Conservation (phyloP, 2,329 filamentous ascomycete species). For the Venturia pyrina region DNA sequence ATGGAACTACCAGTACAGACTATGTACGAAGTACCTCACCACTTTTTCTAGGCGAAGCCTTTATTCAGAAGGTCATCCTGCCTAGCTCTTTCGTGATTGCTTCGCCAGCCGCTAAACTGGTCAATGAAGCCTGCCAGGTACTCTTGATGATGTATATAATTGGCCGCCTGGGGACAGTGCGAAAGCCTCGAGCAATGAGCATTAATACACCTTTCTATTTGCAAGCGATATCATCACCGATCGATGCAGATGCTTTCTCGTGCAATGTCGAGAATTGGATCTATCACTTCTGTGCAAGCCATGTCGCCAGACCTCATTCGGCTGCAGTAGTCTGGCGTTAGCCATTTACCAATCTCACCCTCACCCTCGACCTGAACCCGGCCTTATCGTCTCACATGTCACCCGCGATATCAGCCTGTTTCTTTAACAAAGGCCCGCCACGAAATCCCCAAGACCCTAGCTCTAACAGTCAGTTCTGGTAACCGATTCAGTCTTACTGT, state of each 20-base stretch:
- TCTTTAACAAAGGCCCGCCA: neutral
- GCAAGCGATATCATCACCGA: neutral
- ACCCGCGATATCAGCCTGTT: neutral
- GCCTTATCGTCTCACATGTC: neutral
- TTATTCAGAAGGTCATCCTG: neutral
- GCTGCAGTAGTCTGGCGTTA: neutral
- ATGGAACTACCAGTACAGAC: too few relatives aligned
- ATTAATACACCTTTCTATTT: neutral
- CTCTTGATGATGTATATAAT: neutral
- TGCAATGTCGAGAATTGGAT: neutral
- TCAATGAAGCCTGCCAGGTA: neutral
- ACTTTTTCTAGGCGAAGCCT: neutral
- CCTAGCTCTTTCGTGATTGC: neutral
- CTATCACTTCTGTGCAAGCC: neutral
- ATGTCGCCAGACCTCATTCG: neutral
- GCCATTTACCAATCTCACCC: neutral
- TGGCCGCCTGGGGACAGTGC: neutral
- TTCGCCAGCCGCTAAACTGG: neutral
- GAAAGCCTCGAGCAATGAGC: neutral
- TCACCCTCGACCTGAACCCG: neutral
- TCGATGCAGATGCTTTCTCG: too few relatives aligned
- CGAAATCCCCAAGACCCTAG: neutral
- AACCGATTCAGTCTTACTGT: neutral
- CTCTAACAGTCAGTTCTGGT: neutral
- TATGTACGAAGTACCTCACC: too few relatives aligned